These are phyloP conservation scores for Coemansia sp. DNA, from an alignment of 192 early-diverging fungal species.

Conservation along the genomic window DNA sequence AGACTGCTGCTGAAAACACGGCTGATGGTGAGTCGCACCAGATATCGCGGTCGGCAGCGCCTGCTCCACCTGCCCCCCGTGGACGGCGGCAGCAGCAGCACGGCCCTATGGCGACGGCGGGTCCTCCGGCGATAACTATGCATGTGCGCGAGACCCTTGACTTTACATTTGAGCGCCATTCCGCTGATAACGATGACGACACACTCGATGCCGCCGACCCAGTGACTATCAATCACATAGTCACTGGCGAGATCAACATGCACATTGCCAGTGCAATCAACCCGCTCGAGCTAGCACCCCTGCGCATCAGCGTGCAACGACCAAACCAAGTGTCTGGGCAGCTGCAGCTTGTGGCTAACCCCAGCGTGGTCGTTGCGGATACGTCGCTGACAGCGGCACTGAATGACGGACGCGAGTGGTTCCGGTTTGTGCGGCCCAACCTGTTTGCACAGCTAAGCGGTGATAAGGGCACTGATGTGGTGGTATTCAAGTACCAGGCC, in stretches of 20 bases:
- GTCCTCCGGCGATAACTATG: slow-evolving; percentile 27
- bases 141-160: slow-evolving; percentile 36
- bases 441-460: slow-evolving; percentile 33
- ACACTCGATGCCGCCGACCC: neutral
- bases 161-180: slow-evolving; percentile 9
- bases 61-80: too few species aligned
- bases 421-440: slow-evolving; percentile 47
- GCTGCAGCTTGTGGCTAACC: slow-evolving; percentile 40
- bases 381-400: slow-evolving; percentile 20
- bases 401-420: slow-evolving; percentile 37
- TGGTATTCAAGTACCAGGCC: slow-evolving; percentile 42
- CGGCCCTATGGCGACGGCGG: too few species aligned
- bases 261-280: slow-evolving; percentile 19
- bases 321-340: neutral
- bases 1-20: too few species aligned
- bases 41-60: too few species aligned
- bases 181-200: too few species aligned
- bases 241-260: slow-evolving; percentile 36
- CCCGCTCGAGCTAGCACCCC: slow-evolving; percentile 42
- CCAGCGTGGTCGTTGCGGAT: slow-evolving; percentile 36
- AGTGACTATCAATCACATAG: slow-evolving; percentile 3
- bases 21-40: too few species aligned
- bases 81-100: too few species aligned
- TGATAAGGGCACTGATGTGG: slow-evolving; percentile 6
- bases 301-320: slow-evolving; percentile 38